These are phyloP conservation scores for Tephrocybe sp. DNA, from an alignment of 768 basidiomycete genomes.

Conservation along the genomic window DNA sequence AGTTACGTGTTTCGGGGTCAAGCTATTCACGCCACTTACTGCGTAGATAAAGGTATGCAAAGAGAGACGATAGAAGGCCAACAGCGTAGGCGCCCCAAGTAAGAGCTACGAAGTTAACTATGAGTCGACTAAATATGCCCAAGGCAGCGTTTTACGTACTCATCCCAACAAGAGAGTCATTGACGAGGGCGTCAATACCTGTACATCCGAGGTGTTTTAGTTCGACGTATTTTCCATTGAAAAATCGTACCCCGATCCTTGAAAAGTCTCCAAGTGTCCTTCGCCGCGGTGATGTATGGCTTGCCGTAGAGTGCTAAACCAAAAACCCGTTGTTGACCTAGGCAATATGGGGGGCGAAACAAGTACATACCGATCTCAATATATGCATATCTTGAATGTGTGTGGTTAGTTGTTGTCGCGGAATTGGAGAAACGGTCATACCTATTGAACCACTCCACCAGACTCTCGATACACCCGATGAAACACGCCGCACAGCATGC, in stretches of 20 bases:
- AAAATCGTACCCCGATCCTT: slow-evolving; percentile 57
- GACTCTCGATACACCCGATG: slow-evolving; percentile 62
- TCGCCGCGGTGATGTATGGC: slow-evolving; percentile 74
- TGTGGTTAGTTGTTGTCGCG: neutral
- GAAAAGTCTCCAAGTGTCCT: slow-evolving; percentile 79
- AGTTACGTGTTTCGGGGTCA: neutral
- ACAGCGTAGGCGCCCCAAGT: slow-evolving; percentile 81
- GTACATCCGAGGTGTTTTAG: slow-evolving; percentile 17
- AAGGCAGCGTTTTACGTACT: slow-evolving; percentile 39
- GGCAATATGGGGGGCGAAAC: neutral
- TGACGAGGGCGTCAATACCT: slow-evolving; percentile 76
- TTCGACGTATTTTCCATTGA: slow-evolving; percentile 11
- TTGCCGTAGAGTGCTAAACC: slow-evolving; percentile 76
- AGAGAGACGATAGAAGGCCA: slow-evolving; percentile 70
- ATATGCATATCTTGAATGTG: slow-evolving; percentile 59
- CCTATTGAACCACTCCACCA: slow-evolving; percentile 83
- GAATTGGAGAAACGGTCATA: slow-evolving; percentile 19
- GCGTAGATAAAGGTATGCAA: slow-evolving; percentile 74
- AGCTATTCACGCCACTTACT: slow-evolving; percentile 37
- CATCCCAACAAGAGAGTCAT: slow-evolving; percentile 80
- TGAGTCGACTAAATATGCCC: too few relatives aligned
- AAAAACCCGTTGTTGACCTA: neutral
- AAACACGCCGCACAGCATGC: slow-evolving; percentile 81
- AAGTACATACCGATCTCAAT: slow-evolving; percentile 67
- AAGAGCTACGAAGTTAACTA: slow-evolving; percentile 41